phyloP scores from a whole-genome alignment of 1,284 basidiomycete species.

The Cystobasidium slooffiae region DNA sequence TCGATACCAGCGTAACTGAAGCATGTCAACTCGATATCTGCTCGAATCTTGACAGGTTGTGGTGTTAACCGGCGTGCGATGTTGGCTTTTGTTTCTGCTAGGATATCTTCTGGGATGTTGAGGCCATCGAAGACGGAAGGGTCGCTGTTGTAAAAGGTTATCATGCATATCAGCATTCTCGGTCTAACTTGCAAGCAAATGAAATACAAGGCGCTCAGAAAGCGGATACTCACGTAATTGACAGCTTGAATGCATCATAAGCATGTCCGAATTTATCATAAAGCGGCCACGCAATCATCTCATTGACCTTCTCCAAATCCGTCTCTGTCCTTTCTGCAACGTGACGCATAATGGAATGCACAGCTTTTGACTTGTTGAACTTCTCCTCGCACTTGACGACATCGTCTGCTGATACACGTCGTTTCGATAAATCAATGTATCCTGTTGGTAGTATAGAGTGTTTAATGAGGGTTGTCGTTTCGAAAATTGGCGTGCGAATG shows the following conservation, averaged over 20 bases:
- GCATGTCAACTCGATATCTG: conserved; percentile 96
- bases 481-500: conserved; percentile 24
- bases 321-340: conserved; percentile 81
- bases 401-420: conserved; percentile 98
- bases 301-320: conserved; percentile 79
- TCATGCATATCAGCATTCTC: conserved; percentile 10
- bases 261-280: conserved; percentile 91
- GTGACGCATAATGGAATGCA: conserved; percentile 89
- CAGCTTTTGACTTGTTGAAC: conserved; percentile 96
- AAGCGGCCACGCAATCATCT: conserved; percentile 90
- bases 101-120: conserved; percentile 65
- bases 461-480: background rate
- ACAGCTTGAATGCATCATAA: conserved; percentile 97
- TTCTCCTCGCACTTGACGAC: conserved; percentile 98
- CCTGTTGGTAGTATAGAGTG: conserved; percentile 61
- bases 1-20: conserved; percentile 98
- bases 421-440: conserved; percentile 98
- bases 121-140: conserved; percentile 79
- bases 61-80: conserved; percentile 95
- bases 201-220: background rate
- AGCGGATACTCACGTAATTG: conserved; percentile 72
- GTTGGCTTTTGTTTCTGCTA: conserved; percentile 74
- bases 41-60: conserved; percentile 97
- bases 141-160: conserved; percentile 66
- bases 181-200: background rate